phyloP scores from a whole-genome alignment of 495 filamentous ascomycete genomes.

The Neurospora sp. region DNA sequence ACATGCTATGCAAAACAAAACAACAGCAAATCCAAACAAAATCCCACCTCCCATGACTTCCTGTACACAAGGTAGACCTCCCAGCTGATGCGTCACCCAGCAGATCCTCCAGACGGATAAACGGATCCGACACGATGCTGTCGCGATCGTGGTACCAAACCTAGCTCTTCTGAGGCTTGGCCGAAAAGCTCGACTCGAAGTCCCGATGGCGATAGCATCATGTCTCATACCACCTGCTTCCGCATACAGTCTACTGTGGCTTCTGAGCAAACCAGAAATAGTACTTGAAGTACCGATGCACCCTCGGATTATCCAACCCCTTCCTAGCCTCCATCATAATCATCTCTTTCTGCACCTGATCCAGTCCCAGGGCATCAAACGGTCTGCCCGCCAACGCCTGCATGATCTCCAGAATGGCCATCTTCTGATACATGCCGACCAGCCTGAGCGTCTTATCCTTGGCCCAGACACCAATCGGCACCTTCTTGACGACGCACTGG shows the following conservation, averaged over 20 bases:
- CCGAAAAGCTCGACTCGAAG: no score
- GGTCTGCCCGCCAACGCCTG: conserved; percentile 40
- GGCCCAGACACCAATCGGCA: conserved; percentile 49
- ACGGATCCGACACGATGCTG: no score
- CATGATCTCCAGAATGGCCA: conserved; percentile 41
- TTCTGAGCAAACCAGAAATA: conserved; percentile 33
- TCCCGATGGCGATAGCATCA: no score
- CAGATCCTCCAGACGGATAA: no score
- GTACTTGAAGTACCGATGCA: conserved; percentile 30
- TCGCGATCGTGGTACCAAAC: no score
- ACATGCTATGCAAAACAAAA: no score
- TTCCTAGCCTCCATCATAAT: conserved; percentile 19
- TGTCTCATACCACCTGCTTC: no score
- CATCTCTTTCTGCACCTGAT: conserved; percentile 19
- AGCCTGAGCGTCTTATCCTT: conserved; percentile 44
- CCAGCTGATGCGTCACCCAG: no score
- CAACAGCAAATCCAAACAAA: no score
- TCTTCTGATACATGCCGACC: conserved; percentile 39
- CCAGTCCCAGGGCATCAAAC: conserved; percentile 31
- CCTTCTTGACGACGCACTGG: conserved; percentile 37
- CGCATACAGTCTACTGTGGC: conserved; percentile 1
- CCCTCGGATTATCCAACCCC: conserved; percentile 16
- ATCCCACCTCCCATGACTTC: no score
- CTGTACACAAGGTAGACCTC: no score
- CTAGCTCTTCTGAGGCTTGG: no score